Base-by-base conservation (phyloP, 2,329 filamentous ascomycete species). In the Xylaria sp. region DNA sequence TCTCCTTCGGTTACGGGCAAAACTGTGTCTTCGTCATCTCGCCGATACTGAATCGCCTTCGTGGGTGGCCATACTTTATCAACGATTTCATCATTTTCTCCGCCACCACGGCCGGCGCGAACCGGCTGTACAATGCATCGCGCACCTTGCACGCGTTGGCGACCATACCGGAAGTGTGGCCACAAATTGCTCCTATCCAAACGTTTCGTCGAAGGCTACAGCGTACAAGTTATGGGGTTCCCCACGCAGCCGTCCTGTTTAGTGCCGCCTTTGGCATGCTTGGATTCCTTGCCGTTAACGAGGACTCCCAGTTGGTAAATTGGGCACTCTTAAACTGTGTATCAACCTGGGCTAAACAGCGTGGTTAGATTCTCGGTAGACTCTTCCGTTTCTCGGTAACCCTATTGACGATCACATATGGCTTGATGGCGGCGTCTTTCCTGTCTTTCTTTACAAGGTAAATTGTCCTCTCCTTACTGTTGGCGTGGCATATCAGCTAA, bases 1-100 rank as follows among this genome's bases (percentile, higher is more conserved):
- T 69, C 10, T 69, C 63, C 8, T 66, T 69, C 43, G 67, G 76
- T 1, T 64, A 64, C 28, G 62, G 52, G 25, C 25, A 64, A 25
- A 64, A 64, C 39, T 57, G 60, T 18, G 60, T 62, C 41, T 62
- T 62, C 48, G 60, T 62, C 28, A 55, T 62, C 49, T 62, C 60
- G 46, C 48, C 60, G 46, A 36, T 64, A 31, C 43, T 58, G 28
- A 57, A 54, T 18, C 62, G 55, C n/a, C 31, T 65, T 12, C 62
- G 55, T 4, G 20, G 25, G 23, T 56, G 41, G 41, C 52, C 61
- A 4, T 55, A 64, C 41, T 56, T 56, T 15, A 60, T 59, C 18
- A 64, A 64, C 39, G 55, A 54, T 20, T 59, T 65, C 55, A 43
- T 58, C 43, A 43, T 58, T 25, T 65, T 58, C 33, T 62, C 60